phyloP scores from a whole-genome alignment of 306 rosid genomes.

The Cicer arietinum region DNA sequence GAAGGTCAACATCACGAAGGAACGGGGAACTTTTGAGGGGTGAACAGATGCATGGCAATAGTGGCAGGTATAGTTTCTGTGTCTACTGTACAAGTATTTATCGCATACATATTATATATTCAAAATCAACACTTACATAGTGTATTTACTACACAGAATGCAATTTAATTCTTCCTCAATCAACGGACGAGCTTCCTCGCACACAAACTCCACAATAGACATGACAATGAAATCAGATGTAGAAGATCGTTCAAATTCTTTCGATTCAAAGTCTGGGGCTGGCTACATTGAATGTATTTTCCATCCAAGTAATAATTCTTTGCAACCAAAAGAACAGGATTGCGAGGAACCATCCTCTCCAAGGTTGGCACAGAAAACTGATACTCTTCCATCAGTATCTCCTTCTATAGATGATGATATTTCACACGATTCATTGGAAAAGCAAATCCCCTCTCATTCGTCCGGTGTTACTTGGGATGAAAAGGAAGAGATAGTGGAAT shows the following conservation, averaged over 20 bases:
- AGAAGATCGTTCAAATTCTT: conserved; percentile 64
- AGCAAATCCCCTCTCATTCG: conserved; percentile 62
- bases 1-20: conserved; percentile 58
- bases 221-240: conserved; percentile 48
- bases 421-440: conserved; percentile 58
- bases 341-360: conserved; percentile 60
- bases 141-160: conserved; percentile 61
- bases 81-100: conserved; percentile 23
- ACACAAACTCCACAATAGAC: conserved; percentile 52
- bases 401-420: conserved; percentile 57
- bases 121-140: conserved; percentile 41
- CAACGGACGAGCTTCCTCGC: conserved; percentile 47
- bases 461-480: conserved; percentile 90
- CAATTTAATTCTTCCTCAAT: conserved; percentile 50
- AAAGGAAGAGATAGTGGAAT: conserved; percentile 85
- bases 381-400: conserved; percentile 52
- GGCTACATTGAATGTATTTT: conserved; percentile 74
- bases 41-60: conserved; percentile 60
- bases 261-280: conserved; percentile 68
- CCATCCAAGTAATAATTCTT: conserved; percentile 58
- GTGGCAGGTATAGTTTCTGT: conserved; percentile 68
- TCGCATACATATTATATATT: conserved; percentile 36
- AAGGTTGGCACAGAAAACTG: conserved; percentile 53
- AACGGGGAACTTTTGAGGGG: conserved; percentile 59
- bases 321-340: conserved; percentile 59